phyloP scores from a whole-genome alignment of 257 asterid species.

The Forsythia viridissima region DNA sequence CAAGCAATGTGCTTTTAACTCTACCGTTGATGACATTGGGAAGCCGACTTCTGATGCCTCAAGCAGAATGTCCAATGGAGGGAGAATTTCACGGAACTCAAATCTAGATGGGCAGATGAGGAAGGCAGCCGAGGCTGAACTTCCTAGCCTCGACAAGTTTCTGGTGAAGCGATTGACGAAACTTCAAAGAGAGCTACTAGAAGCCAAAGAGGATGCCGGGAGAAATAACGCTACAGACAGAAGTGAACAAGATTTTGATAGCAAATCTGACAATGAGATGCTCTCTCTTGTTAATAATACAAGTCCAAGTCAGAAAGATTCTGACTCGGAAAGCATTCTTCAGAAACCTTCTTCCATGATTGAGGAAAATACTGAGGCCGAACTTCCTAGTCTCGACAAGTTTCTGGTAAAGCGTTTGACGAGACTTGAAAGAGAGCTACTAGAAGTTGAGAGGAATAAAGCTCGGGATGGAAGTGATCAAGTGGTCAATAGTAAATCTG shows the following conservation, averaged over 20 bases:
- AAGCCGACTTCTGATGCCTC: slow-evolving; percentile 31
- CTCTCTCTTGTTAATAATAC: background rate
- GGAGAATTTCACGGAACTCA: slow-evolving; percentile 29
- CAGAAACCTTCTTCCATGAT: background rate
- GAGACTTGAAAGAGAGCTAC: slow-evolving; percentile 91
- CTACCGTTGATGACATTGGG: background rate
- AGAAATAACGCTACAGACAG: slow-evolving; percentile 37
- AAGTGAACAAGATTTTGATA: slow-evolving; percentile 28
- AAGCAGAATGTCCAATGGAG: slow-evolving; percentile 33
- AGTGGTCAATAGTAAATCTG: slow-evolving; percentile 20
- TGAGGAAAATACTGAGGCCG: slow-evolving; percentile 26
- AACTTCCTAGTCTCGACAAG: slow-evolving; percentile 79
- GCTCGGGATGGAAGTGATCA: slow-evolving; percentile 26
- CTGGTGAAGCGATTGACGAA: slow-evolving; percentile 81
- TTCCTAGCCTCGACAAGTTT: slow-evolving; percentile 83
- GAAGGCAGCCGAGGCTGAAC: slow-evolving; percentile 36
- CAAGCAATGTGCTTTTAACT: slow-evolving; percentile 24
- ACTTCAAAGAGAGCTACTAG: slow-evolving; percentile 89
- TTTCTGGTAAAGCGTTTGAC: slow-evolving; percentile 81
- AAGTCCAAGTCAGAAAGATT: background rate
- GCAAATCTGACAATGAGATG: background rate
- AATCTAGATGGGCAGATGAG: slow-evolving; percentile 22
- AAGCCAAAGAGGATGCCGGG: slow-evolving; percentile 72
- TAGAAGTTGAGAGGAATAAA: slow-evolving; percentile 61
- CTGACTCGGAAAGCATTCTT: background rate